Evolutionary conservation across 2,329 filamentous ascomycete genomes (phyloP), one percentile per base, ranked within the genome.

Genomic region (Nannizziopsis barbatae): DNA sequence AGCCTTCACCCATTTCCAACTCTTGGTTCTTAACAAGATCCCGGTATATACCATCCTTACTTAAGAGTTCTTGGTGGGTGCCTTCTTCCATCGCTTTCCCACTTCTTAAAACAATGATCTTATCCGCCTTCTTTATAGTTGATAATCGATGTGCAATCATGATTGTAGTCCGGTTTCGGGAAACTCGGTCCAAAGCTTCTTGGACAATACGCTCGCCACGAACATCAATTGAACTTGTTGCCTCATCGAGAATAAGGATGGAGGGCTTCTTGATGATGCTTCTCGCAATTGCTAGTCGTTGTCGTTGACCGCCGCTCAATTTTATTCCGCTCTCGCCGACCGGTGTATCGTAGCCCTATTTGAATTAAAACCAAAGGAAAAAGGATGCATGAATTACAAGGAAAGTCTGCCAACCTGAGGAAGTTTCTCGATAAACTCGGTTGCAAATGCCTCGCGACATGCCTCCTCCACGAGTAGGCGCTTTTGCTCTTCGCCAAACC

Each of bases 281-380:
- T 6, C 84, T 72, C 0, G 83, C 84, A 52, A 88, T 87, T 1
- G 84, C 81, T 18, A 93, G 75, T 4, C 87, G 77, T 62, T 93
- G 86, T n/a, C 85, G 77, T 62, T 94, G 86, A 0, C 87, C 87
- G n/a, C 86, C 84, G 9, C 83, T 87, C 1, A 93, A 69, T 60
- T 85, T 86, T 42, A 83, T 81, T 3, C 86, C 86, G 22, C 76
- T 76, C 59, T 90, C 85, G 1, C 86, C 86, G 1, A 92, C 85
- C 7, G 76, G 65, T 0, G 86, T 87, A 3, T 83, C 74, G 58
- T 89, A 89, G 1, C 79, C 77, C 69, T 84, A 33, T n/a, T n/a
- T n/a, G n/a, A n/a, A n/a, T n/a, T n/a, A n/a, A n/a, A n/a, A n/a
- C n/a, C n/a, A n/a, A n/a, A n/a, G n/a, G n/a, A n/a, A n/a, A n/a